Percentiles rank a stretch among this genome's conserved stretches.
Evolutionary conservation across 768 basidiomycete species (phyloP).

Genomic region (Daedalea quercina): DNA sequence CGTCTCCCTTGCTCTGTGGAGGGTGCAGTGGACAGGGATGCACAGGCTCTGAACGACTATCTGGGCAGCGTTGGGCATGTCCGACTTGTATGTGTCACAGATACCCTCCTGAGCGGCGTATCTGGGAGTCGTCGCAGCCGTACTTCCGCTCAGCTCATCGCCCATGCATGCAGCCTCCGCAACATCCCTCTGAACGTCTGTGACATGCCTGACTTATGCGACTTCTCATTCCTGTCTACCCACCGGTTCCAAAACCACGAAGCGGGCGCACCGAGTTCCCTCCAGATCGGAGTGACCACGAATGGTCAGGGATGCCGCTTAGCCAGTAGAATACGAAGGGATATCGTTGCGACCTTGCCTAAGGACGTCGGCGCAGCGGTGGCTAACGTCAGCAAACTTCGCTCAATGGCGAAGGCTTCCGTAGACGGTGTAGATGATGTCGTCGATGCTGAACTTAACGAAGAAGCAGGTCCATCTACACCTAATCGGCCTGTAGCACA

Average conservation of each 20-base stretch:
- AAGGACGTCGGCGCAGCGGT: conserved; percentile 71
- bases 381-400: conserved; percentile 61
- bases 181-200: conserved; percentile 81
- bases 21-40: conserved; percentile 25
- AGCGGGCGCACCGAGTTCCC: conserved; percentile 37
- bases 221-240: conserved; percentile 81
- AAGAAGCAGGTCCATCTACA: conserved; percentile 48
- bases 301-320: conserved; percentile 90
- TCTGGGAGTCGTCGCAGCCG: conserved; percentile 33
- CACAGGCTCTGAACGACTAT: conserved; percentile 41
- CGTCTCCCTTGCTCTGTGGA: conserved; percentile 29
- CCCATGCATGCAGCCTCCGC: conserved; percentile 43
- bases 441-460: conserved; percentile 38
- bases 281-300: conserved; percentile 82
- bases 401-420: conserved; percentile 42
- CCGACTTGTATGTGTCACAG: conserved; percentile 74
- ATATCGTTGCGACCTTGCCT: conserved; percentile 73
- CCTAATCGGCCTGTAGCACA: conserved; percentile 68
- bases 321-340: conserved; percentile 70
- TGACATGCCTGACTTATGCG: conserved; percentile 80
- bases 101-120: conserved; percentile 47
- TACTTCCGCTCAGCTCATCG: conserved; percentile 52
- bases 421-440: conserved; percentile 18
- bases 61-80: conserved; percentile 29
- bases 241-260: conserved; percentile 67